Conservation (phyloP, 768 basidiomycete species). For the Cyclocybe cylindracea region DNA sequence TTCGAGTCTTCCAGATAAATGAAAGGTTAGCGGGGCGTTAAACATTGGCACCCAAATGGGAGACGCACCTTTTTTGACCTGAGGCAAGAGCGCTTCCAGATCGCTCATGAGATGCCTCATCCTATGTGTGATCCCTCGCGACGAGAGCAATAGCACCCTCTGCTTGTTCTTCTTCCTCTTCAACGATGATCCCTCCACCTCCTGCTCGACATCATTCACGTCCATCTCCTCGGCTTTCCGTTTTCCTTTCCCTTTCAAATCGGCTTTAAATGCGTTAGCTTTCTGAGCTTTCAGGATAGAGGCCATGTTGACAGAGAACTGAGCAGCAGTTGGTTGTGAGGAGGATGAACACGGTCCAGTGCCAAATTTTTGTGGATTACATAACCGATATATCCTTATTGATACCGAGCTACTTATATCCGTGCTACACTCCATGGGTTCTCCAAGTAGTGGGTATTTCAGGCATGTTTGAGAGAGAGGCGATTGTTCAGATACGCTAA, state of each 20-base stretch:
- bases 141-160: slow-evolving; percentile 89
- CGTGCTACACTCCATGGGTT: background rate
- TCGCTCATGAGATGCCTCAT: slow-evolving; percentile 99
- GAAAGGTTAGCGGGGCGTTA: background rate
- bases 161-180: slow-evolving; percentile 89
- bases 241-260: slow-evolving; percentile 61
- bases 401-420: background rate
- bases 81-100: slow-evolving; percentile 85
- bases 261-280: slow-evolving; percentile 52
- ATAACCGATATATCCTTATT: background rate
- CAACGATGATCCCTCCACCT: slow-evolving; percentile 45
- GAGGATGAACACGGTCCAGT: background rate
- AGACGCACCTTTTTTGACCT: slow-evolving; percentile 89
- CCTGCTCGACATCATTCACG: slow-evolving; percentile 50
- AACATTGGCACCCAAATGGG: background rate
- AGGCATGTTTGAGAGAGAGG: background rate
- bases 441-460: background rate
- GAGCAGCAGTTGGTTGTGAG: too few relatives aligned
- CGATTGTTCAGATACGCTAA: slow-evolving; percentile 16
- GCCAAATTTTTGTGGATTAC: slow-evolving; percentile 16
- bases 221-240: slow-evolving; percentile 64
- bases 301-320: slow-evolving; percentile 45
- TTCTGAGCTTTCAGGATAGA: slow-evolving; percentile 65
- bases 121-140: slow-evolving; percentile 91
- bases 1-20: slow-evolving; percentile 72